Evolutionary conservation across 2,329 filamentous ascomycete species (phyloP), one percentile per base, ranked within the genome.

Genomic region (Phyllosticta capitalensis): DNA sequence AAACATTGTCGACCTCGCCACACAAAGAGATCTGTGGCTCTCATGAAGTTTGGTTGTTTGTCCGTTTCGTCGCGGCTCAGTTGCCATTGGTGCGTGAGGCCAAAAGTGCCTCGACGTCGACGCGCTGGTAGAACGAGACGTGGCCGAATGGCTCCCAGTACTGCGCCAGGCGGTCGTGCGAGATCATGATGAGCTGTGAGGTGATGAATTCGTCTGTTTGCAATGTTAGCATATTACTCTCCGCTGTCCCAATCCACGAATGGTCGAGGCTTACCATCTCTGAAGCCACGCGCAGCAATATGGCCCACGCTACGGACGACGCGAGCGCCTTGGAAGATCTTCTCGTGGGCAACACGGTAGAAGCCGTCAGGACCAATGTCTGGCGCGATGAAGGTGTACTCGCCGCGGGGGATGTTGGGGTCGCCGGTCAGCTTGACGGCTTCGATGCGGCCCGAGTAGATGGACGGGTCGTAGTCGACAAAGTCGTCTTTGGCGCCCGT

Each of bases 341-440:
- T 75, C 61, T 91, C 87, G 1, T 82, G 76, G 0, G 86, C 83
- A 1, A 84, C 75, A 0, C 85, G 78, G 0, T 92, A 73, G 21
- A 87, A 79, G 0, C 89, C 90, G 0, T 68, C 74, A 0, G 81
- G 78, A 0, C 88, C 86, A 38, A 97, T 83, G 65, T 96, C 90
- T 5, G 90, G 83, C 0, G 85, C 87, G 3, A 89, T 80, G 69
- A 95, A 96, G 0, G 88, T 90, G 65, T 86, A 84, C 71, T 96
- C 88, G 9, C 92, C 92, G 9, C 92, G 81, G 0, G 92, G 92
- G 14, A 97, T 85, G 65, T 96, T 95, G 0, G 87, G 84, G 67
- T 99, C 92, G 0, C 92, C 92, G 0, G 92, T 97, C 33, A 99
- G 76, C 71, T 97, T 97, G 68, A 96, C 85, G 0, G 88, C 92